Conservation (phyloP, 306 rosid species). For the Castanea crenata region DNA sequence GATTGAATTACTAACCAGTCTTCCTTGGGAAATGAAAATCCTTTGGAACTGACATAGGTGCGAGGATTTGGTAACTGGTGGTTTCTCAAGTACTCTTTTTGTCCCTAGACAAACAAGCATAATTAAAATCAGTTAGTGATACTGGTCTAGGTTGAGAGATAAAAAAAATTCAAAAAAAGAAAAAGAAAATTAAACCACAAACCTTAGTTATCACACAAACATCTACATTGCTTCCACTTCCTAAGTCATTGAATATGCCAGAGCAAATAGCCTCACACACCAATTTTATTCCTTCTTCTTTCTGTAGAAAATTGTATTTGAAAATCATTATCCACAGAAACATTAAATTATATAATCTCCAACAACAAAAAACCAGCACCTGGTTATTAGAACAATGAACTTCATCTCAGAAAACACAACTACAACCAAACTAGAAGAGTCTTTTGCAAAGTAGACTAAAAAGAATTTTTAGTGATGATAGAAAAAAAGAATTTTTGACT, state of each 20-base stretch:
- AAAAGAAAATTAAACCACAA: conserved; percentile 3
- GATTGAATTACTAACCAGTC: conserved; percentile 35
- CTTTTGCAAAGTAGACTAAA: background rate
- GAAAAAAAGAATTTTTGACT: background rate
- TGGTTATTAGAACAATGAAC: background rate
- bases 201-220: conserved; percentile 60
- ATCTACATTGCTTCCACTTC: conserved; percentile 60
- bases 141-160: too few species aligned
- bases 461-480: background rate
- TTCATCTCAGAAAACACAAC: background rate
- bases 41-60: conserved; percentile 41
- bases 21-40: conserved; percentile 38
- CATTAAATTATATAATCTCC: background rate
- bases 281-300: conserved; percentile 44
- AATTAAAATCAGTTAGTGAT: background rate
- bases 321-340: background rate
- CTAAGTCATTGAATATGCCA: conserved; percentile 60
- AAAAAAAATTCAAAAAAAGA: background rate
- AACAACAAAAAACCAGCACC: background rate
- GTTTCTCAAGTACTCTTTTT: conserved; percentile 55
- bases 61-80: conserved; percentile 51
- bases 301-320: conserved; percentile 17
- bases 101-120: conserved; percentile 33
- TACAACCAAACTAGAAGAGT: background rate
- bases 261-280: conserved; percentile 54